Evolutionary conservation across 164 flowering plant genomes (phyloP).

Genomic region (Vitis labrusca): DNA sequence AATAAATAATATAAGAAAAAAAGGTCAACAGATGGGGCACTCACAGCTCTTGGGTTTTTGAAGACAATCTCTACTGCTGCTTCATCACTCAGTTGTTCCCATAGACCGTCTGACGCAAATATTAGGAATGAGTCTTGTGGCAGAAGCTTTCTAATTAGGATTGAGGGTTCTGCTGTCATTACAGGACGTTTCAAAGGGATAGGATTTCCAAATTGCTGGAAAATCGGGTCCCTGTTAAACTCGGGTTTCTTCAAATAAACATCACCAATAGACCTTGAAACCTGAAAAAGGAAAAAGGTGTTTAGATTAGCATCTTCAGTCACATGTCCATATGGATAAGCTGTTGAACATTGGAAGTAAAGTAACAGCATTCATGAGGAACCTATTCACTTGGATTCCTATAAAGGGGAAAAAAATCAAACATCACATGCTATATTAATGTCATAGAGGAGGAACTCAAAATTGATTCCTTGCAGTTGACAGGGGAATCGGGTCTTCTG

Average conservation of each 20-base stretch:
- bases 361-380: constrained; percentile 3
- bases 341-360: background rate
- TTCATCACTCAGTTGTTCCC: constrained; percentile 63
- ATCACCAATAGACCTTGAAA: constrained; percentile 68
- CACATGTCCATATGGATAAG: background rate
- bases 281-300: constrained; percentile 29
- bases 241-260: constrained; percentile 62
- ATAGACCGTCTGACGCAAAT: constrained; percentile 64
- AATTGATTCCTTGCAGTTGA: background rate
- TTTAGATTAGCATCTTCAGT: background rate
- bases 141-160: constrained; percentile 36
- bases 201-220: constrained; percentile 42
- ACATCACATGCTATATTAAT: background rate
- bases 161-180: constrained; percentile 62
- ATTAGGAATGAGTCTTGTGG: constrained; percentile 51
- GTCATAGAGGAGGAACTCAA: background rate
- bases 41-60: constrained; percentile 61
- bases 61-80: constrained; percentile 55
- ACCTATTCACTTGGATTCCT: constrained; percentile 1
- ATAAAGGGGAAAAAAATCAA: background rate
- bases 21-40: constrained; percentile 14
- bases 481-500: too few species aligned
- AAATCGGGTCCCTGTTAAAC: constrained; percentile 42
- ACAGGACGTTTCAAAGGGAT: constrained; percentile 43
- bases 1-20: background rate